Conservation (phyloP, 768 basidiomycete genomes). For the Fomitopsis pulvina region DNA sequence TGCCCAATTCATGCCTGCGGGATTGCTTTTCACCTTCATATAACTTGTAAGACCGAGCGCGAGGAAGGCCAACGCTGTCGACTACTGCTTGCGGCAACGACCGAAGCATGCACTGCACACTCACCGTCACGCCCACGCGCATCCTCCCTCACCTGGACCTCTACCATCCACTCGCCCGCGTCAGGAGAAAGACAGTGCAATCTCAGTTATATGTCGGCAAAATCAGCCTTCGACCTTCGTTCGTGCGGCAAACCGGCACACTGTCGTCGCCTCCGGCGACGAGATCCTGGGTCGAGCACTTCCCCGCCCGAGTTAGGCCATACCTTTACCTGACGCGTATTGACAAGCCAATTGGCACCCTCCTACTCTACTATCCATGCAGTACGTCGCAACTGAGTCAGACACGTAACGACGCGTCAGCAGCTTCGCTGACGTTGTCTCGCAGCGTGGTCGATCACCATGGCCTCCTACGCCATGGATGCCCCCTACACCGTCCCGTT, state of each 20-base stretch:
- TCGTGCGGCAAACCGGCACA: constrained; percentile 9
- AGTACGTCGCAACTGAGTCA: constrained; percentile 42
- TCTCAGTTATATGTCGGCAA: background rate
- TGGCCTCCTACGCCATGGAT: constrained; percentile 81
- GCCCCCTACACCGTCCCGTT: constrained; percentile 62
- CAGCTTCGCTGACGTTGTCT: background rate
- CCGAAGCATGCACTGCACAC: constrained; percentile 1
- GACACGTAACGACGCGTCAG: background rate
- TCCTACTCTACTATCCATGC: constrained; percentile 91
- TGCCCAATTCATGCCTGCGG: no score
- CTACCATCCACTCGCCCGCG: background rate
- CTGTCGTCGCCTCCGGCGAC: constrained; percentile 13
- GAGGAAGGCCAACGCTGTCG: no score
- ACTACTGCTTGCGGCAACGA: background rate
- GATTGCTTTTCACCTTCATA: no score
- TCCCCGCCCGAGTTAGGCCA: constrained; percentile 57
- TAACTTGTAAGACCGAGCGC: no score
- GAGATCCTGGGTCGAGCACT: constrained; percentile 58
- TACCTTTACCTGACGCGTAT: constrained; percentile 84
- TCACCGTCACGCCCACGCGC: background rate
- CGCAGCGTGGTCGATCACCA: constrained; percentile 95
- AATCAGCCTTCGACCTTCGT: background rate
- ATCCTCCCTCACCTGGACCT: background rate
- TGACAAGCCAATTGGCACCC: constrained; percentile 94
- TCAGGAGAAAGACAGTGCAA: background rate